These are phyloP conservation scores for Ocimum tenuiflorum DNA, from an alignment of 257 asterid genomes.

Conservation along the genomic window DNA sequence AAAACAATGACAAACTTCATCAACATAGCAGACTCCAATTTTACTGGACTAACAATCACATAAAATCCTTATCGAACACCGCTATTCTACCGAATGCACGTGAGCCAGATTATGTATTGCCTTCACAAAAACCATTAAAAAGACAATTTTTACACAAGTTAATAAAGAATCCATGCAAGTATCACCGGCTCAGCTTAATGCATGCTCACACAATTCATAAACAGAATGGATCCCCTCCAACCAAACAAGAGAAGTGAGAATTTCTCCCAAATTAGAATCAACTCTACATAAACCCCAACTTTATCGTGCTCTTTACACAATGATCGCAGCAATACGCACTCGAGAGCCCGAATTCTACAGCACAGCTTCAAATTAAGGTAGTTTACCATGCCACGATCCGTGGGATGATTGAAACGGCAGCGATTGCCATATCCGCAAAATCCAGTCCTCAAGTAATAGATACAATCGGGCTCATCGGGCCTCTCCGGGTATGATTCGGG, in stretches of 20 bases:
- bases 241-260: neutral
- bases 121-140: neutral
- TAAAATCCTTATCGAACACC: neutral
- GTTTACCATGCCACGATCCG: constrained; percentile 55
- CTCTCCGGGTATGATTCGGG: constrained; percentile 79
- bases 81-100: constrained; percentile 13
- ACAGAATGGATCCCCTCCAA: constrained; percentile 7
- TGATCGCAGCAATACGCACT: constrained; percentile 30
- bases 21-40: constrained; percentile 6
- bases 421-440: constrained; percentile 83
- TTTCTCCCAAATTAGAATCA: constrained; percentile 17
- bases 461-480: constrained; percentile 80
- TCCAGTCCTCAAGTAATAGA: constrained; percentile 82
- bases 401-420: constrained; percentile 97
- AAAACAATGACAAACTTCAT: neutral
- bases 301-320: constrained; percentile 16
- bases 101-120: neutral
- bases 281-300: constrained; percentile 20
- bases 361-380: neutral
- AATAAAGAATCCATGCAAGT: constrained; percentile 21
- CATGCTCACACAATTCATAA: constrained; percentile 19
- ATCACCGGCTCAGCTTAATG: constrained; percentile 9
- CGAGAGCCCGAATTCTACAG: constrained; percentile 3
- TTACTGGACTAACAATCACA: constrained; percentile 7
- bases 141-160: constrained; percentile 8